Conservation (phyloP, 2,329 filamentous ascomycete genomes). For the Xylaria digitata region DNA sequence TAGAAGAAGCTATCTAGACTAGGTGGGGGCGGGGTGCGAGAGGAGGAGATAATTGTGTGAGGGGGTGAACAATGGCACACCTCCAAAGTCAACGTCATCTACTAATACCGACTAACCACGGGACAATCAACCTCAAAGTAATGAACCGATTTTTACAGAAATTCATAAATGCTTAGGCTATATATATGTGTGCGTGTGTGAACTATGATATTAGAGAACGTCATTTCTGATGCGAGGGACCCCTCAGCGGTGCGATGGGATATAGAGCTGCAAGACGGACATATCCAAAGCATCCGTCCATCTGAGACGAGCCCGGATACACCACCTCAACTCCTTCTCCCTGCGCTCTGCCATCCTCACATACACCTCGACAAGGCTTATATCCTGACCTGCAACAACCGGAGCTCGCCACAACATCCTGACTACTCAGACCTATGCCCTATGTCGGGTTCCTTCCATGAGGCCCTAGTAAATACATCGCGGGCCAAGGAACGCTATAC, state of each 20-base stretch:
- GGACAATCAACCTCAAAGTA: neutral
- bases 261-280: conserved; percentile 37
- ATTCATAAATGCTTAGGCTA: neutral
- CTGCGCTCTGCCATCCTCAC: conserved; percentile 74
- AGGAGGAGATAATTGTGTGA: neutral
- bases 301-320: conserved; percentile 31
- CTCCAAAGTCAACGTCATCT: conserved; percentile 21
- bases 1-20: conserved; percentile 3
- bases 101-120: neutral
- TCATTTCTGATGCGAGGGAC: conserved; percentile 34
- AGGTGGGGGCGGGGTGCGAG: neutral
- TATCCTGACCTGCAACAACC: conserved; percentile 58
- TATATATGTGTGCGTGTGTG: too few relatives aligned
- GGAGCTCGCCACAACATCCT: conserved; percentile 53
- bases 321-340: conserved; percentile 49
- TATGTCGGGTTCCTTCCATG: conserved; percentile 69
- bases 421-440: conserved; percentile 71
- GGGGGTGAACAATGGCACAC: neutral
- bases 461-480: conserved; percentile 66
- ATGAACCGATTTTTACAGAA: neutral
- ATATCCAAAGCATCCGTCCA: conserved; percentile 38
- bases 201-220: conserved; percentile 30
- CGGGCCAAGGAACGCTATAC: conserved; percentile 73
- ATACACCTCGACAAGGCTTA: conserved; percentile 78
- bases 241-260: conserved; percentile 26